phyloP scores from a whole-genome alignment of 306 rosid species.

The Fragaria iinumae region DNA sequence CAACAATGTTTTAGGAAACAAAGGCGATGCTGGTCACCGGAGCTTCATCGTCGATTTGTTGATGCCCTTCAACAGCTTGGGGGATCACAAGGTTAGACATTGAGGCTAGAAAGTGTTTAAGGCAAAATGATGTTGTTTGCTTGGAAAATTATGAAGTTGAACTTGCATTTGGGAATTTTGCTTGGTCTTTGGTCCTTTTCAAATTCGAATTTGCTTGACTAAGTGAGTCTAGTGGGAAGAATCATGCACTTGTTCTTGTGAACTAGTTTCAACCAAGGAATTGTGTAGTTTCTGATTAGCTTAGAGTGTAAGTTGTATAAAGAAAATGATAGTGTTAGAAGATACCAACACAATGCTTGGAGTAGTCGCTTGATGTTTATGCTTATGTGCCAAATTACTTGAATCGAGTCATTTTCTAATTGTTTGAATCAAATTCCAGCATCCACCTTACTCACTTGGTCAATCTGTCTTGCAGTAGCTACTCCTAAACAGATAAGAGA shows the following conservation, averaged over 20 bases:
- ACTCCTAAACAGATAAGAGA: constrained; percentile 97
- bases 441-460: constrained; percentile 1
- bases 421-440: background rate
- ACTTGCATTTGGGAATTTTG: background rate
- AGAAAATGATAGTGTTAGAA: background rate
- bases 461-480: constrained; percentile 55
- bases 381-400: background rate
- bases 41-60: constrained; percentile 74
- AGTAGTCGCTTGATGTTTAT: background rate
- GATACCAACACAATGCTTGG: background rate
- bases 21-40: constrained; percentile 86
- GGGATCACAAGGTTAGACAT: constrained; percentile 68
- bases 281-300: background rate
- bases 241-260: background rate
- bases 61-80: constrained; percentile 82
- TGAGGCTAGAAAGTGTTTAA: background rate
- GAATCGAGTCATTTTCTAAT: background rate
- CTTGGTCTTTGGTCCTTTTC: constrained; percentile 8
- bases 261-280: background rate
- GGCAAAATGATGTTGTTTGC: background rate
- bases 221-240: constrained; percentile 1
- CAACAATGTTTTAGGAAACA: constrained; percentile 62
- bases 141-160: background rate
- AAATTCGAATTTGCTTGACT: background rate
- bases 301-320: background rate